Conservation (phyloP, 805 yeast species). For the Ogataea neopini region DNA sequence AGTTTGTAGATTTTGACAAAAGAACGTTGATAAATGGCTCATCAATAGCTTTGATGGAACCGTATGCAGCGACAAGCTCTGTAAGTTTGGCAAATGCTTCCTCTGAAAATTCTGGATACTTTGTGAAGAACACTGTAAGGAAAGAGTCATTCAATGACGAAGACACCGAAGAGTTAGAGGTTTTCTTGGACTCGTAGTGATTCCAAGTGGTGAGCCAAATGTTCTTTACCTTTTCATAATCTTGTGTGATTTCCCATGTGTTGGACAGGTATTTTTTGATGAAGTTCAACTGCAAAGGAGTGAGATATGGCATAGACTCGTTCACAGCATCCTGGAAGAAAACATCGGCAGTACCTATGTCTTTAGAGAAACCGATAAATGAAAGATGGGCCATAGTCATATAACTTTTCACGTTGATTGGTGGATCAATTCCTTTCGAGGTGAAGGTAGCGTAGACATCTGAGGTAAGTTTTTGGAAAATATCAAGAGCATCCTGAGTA, state of each 20-base stretch:
- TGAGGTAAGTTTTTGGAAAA: slow-evolving; percentile 60
- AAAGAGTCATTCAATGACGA: slow-evolving; percentile 70
- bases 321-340: slow-evolving; percentile 74
- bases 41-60: slow-evolving; percentile 59
- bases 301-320: slow-evolving; percentile 69
- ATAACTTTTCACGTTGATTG: slow-evolving; percentile 46
- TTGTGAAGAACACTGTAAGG: slow-evolving; percentile 65
- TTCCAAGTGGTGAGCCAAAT: slow-evolving; percentile 64
- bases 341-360: slow-evolving; percentile 66
- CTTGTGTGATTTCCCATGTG: slow-evolving; percentile 55
- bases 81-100: slow-evolving; percentile 61
- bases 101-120: slow-evolving; percentile 49
- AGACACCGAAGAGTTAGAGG: slow-evolving; percentile 66
- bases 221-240: slow-evolving; percentile 56
- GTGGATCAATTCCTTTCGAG: slow-evolving; percentile 33
- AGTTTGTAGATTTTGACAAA: slow-evolving; percentile 61
- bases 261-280: slow-evolving; percentile 64
- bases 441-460: slow-evolving; percentile 42
- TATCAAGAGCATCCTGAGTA: slow-evolving; percentile 62
- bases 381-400: slow-evolving; percentile 74
- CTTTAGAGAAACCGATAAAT: slow-evolving; percentile 77
- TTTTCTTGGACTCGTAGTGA: slow-evolving; percentile 51
- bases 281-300: slow-evolving; percentile 71
- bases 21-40: slow-evolving; percentile 82
- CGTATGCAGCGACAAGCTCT: slow-evolving; percentile 55